Base-by-base conservation (phyloP, 306 rosid genomes). In the Dryas alaskensis region DNA sequence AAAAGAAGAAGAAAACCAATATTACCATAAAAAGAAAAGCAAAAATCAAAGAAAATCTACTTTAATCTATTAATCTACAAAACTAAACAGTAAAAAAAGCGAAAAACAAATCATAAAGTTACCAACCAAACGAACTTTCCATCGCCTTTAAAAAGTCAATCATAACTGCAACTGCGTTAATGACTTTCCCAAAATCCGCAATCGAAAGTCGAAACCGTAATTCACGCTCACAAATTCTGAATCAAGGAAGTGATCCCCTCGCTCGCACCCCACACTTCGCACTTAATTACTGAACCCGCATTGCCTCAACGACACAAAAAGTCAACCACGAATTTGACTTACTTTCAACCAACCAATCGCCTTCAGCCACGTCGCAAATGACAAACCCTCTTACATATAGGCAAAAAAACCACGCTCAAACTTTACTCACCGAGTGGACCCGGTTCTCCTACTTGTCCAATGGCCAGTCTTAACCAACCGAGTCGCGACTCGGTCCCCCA, bases 401-500 rank as follows among this genome's bases (percentile, higher is more conserved):
- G 37, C 37, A 22, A 22, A 22, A 22, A 22, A 22, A 22, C 22
- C 37, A 31, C 37, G 37, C 37, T 2, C 17, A 11, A 0, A 8
- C 8, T 76, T 60, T 69, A 14, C 79, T 55, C 66, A 78, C 82
- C 74, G 65, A 45, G 65, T 79, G 77, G 76, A 69, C 14, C 72
- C 17, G 25, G 2, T 58, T 67, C 65, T 54, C 3, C 37, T 0
- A 31, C 37, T 2, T 31, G 37, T 0, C 37, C 37, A 31, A 2
- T 31, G 22, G 22, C 22, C 22, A 22, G 22, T 22, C 22, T 22
- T 22, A 22, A 37, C 61, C 78, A 55, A 80, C 77, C 60, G 82
- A 80, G 91, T 86, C 76, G 71, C 43, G 78, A 79, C 90, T 85
- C 93, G 88, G 78, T 72, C 83, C 63, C 81, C 83, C 67, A 60